Conservation (phyloP, 78 protist genomes). For the Dictyostelium firmibasis region DNA sequence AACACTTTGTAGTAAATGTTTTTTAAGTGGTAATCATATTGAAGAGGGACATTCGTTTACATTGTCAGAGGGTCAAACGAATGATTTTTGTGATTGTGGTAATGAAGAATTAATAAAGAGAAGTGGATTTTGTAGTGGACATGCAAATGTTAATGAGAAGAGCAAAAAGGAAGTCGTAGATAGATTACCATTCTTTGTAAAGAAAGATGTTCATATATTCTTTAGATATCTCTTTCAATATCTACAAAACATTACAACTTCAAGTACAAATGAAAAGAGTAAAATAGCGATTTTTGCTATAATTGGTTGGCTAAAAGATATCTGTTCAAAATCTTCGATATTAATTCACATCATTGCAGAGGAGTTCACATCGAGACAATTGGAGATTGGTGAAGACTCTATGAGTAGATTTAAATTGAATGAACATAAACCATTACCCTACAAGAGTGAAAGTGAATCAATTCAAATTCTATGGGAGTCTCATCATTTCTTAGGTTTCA, state of each 20-base stretch:
- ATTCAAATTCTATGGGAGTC: constrained; percentile 4
- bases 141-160: constrained; percentile 30
- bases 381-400: constrained; percentile 24
- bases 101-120: constrained; percentile 40
- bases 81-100: constrained; percentile 75
- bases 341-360: constrained; percentile 51
- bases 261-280: not conserved
- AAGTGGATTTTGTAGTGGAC: constrained; percentile 9
- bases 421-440: not conserved
- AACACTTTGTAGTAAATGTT: constrained; percentile 39
- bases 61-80: not conserved
- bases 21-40: constrained; percentile 64
- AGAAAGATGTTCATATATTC: constrained; percentile 56
- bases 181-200: not conserved
- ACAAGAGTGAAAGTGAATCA: not conserved
- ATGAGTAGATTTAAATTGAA: not conserved
- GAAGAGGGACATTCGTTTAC: constrained; percentile 31
- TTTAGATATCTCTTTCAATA: constrained; percentile 56
- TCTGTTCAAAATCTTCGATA: constrained; percentile 29
- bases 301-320: constrained; percentile 24
- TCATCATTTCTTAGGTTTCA: constrained; percentile 30
- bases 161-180: not conserved
- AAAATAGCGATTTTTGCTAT: not conserved
- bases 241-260: constrained; percentile 2
- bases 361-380: constrained; percentile 16